phyloP scores from a whole-genome alignment of 441 rosid genomes.

The Erysimum pusillum region DNA sequence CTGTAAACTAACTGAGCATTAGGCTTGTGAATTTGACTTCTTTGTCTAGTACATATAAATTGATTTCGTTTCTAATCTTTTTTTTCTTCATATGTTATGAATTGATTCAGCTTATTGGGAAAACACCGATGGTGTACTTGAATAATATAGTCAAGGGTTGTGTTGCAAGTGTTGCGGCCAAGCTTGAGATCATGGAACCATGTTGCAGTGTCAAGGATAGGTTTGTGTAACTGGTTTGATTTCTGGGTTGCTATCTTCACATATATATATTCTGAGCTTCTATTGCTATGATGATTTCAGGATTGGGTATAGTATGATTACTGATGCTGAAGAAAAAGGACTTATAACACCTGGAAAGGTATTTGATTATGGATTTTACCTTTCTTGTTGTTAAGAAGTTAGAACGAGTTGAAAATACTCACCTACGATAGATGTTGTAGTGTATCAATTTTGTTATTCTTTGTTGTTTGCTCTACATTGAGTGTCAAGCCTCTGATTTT shows the following conservation, averaged over 20 bases:
- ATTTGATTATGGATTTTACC: conserved; percentile 23
- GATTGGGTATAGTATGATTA: conserved; percentile 94
- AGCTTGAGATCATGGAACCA: conserved; percentile 98
- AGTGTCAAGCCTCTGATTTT: not conserved
- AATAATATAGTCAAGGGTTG: conserved; percentile 85
- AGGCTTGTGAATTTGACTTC: conserved; percentile 8
- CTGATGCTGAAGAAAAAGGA: conserved; percentile 92
- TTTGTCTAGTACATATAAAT: not conserved
- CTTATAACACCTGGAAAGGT: conserved; percentile 94
- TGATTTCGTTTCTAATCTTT: not conserved
- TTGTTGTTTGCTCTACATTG: not conserved
- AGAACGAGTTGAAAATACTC: not conserved
- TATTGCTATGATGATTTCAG: conserved; percentile 56
- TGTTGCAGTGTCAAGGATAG: conserved; percentile 99
- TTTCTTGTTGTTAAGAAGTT: not conserved
- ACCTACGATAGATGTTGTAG: not conserved
- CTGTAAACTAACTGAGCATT: not conserved
- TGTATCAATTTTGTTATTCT: not conserved
- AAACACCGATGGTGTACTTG: conserved; percentile 96
- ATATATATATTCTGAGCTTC: conserved; percentile 13
- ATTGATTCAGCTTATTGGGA: conserved; percentile 83
- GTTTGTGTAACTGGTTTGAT: conserved; percentile 49
- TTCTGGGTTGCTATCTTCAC: conserved; percentile 9
- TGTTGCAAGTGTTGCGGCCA: conserved; percentile 90
- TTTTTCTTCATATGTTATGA: not conserved